A percentile compares a stretch with the other conserved stretches of the same genome.
These are phyloP conservation scores for Aspergillus avenaceus DNA, from an alignment of 495 filamentous ascomycete genomes.

Conservation along the genomic window DNA sequence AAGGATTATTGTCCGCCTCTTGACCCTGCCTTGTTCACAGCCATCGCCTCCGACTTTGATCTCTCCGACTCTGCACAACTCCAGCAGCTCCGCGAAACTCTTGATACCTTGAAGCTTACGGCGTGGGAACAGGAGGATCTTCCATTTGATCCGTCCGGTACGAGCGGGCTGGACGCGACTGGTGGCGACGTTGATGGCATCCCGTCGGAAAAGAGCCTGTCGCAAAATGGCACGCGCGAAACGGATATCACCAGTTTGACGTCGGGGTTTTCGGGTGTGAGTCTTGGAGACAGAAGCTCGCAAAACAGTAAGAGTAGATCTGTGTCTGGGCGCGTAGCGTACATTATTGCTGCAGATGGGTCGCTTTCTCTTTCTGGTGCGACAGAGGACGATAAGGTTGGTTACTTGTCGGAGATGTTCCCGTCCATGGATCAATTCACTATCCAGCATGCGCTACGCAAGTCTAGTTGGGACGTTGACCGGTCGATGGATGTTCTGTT, in stretches of 20 bases:
- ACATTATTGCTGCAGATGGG: slow-evolving; percentile 31
- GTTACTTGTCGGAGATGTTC: slow-evolving; percentile 63
- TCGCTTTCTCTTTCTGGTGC: slow-evolving; percentile 42
- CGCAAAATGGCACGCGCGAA: slow-evolving; percentile 25
- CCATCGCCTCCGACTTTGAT: slow-evolving; percentile 65
- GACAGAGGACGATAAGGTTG: slow-evolving; percentile 52
- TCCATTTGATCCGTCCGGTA: slow-evolving; percentile 76
- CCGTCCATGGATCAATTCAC: slow-evolving; percentile 58
- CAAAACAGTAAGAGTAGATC: slow-evolving; percentile 13
- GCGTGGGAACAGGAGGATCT: slow-evolving; percentile 62
- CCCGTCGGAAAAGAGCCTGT: slow-evolving; percentile 19
- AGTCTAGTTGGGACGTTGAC: slow-evolving; percentile 57
- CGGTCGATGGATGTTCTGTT: slow-evolving; percentile 77
- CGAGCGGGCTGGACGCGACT: slow-evolving; percentile 37
- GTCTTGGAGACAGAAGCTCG: slow-evolving; percentile 13
- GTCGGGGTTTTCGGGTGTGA: slow-evolving; percentile 22
- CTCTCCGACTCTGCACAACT: slow-evolving; percentile 46
- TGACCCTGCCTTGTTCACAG: slow-evolving; percentile 59
- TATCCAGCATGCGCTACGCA: slow-evolving; percentile 60
- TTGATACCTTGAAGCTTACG: slow-evolving; percentile 55
- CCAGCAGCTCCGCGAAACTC: slow-evolving; percentile 42
- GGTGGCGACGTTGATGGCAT: slow-evolving; percentile 18
- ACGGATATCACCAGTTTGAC: slow-evolving; percentile 44
- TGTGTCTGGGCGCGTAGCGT: slow-evolving; percentile 16
- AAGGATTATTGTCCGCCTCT: slow-evolving; percentile 58